phyloP scores from a whole-genome alignment of 257 asterid species.

The Solanum bukasovii region DNA sequence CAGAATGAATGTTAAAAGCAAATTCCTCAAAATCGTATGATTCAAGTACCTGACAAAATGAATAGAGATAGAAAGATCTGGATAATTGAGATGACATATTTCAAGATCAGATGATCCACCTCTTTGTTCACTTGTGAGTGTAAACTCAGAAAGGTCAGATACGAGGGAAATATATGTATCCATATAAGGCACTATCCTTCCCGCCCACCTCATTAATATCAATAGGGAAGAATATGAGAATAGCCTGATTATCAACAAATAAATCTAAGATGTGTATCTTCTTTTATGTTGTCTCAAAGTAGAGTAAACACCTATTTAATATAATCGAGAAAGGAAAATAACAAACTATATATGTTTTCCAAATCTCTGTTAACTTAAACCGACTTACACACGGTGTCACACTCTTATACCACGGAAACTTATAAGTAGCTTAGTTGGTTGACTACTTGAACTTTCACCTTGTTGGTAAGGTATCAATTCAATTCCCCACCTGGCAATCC shows the following conservation, averaged over 20 bases:
- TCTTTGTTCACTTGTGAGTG: neutral
- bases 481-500: too few relatives aligned
- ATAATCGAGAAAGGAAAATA: neutral
- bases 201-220: neutral
- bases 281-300: neutral
- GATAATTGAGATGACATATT: neutral
- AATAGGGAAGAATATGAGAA: neutral
- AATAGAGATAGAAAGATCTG: too few relatives aligned
- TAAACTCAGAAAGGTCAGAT: neutral
- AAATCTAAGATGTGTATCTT: too few relatives aligned
- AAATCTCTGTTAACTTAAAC: neutral
- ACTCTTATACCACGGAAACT: too few relatives aligned
- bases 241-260: too few relatives aligned
- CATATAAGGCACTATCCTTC: neutral
- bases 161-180: too few relatives aligned
- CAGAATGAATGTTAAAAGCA: neutral
- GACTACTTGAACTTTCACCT: too few relatives aligned
- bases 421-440: too few relatives aligned
- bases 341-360: neutral
- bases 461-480: too few relatives aligned
- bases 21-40: neutral
- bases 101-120: neutral
- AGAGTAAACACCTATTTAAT: too few relatives aligned
- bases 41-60: neutral
- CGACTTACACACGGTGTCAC: too few relatives aligned